Conservation (phyloP, 352 stramenopile genomes). For the Globisporangium rhizosaccharum region DNA sequence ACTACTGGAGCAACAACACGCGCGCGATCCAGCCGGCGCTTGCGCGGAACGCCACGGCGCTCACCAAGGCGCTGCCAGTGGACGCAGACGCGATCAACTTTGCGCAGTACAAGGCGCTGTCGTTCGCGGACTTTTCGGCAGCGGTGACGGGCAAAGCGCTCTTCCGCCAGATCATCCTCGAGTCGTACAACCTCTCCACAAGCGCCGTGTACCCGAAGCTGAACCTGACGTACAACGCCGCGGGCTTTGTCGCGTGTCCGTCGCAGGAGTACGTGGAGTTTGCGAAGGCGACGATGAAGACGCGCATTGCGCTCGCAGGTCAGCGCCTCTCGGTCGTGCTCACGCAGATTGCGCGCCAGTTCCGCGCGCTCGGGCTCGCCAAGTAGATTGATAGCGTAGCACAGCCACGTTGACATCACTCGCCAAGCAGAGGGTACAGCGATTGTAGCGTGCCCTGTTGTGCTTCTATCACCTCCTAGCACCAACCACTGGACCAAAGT, state of each 20-base stretch:
- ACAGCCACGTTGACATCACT: no score
- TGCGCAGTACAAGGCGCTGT: slow-evolving; percentile 30
- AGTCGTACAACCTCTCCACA: slow-evolving; percentile 23
- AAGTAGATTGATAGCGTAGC: no score
- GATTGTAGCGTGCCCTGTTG: no score
- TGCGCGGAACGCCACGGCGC: slow-evolving; percentile 1
- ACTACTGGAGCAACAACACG: no score
- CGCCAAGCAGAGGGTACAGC: no score
- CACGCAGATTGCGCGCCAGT: slow-evolving; percentile 43
- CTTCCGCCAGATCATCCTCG: slow-evolving; percentile 19
- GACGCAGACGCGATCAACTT: slow-evolving; percentile 33
- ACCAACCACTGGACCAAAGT: no score
- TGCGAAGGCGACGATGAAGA: slow-evolving; percentile 27
- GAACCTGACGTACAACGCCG: slow-evolving; percentile 20
- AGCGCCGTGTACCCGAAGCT: slow-evolving; percentile 8
- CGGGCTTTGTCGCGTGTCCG: slow-evolving; percentile 13
- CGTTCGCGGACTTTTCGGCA: slow-evolving; percentile 5
- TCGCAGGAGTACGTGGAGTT: slow-evolving; percentile 28
- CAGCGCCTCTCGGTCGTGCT: slow-evolving; percentile 48
- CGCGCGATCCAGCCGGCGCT: no score
- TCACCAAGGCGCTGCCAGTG: slow-evolving; percentile 27
- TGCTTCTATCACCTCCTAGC: no score
- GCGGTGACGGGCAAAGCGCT: not conserved
- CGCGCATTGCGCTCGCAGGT: slow-evolving; percentile 41
- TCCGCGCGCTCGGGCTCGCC: slow-evolving; percentile 27